Conservation (phyloP, 2,329 filamentous ascomycete species). For the Salinomyces thailandicus region DNA sequence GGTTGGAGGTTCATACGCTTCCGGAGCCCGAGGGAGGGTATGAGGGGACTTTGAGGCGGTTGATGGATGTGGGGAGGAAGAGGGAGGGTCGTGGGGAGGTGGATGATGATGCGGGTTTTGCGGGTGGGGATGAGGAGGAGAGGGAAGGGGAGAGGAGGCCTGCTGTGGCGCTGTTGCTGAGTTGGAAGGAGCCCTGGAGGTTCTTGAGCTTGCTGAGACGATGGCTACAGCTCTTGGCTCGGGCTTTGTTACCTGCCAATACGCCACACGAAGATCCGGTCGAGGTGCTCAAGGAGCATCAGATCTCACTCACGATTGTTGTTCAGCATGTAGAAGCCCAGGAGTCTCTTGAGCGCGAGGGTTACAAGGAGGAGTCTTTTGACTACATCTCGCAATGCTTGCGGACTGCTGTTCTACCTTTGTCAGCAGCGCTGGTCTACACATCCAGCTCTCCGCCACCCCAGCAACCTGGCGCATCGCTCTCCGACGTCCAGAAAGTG, state of each 20-base stretch:
- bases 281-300: conserved; percentile 75
- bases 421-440: conserved; percentile 49
- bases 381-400: conserved; percentile 91
- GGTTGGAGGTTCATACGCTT: conserved; percentile 23
- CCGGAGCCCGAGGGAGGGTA: conserved; percentile 22
- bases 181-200: conserved; percentile 88
- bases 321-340: conserved; percentile 93
- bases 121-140: conserved; percentile 2
- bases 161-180: conserved; percentile 69
- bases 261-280: conserved; percentile 52
- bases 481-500: conserved; percentile 52
- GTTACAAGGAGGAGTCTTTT: conserved; percentile 94
- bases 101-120: conserved; percentile 7
- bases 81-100: conserved; percentile 7
- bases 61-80: conserved; percentile 13
- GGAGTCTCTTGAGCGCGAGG: conserved; percentile 77
- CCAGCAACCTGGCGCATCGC: conserved; percentile 19
- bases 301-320: conserved; percentile 86
- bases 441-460: conserved; percentile 27
- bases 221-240: conserved; percentile 74
- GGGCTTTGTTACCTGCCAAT: conserved; percentile 65
- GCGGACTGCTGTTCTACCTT: conserved; percentile 73
- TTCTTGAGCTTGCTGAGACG: conserved; percentile 83
- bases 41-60: conserved; percentile 17
- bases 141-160: conserved; percentile 11